A percentile compares a stretch with the other conserved stretches of the same genome.
Evolutionary conservation across 768 basidiomycete species (phyloP).

Genomic region (Lyophyllum atratum): DNA sequence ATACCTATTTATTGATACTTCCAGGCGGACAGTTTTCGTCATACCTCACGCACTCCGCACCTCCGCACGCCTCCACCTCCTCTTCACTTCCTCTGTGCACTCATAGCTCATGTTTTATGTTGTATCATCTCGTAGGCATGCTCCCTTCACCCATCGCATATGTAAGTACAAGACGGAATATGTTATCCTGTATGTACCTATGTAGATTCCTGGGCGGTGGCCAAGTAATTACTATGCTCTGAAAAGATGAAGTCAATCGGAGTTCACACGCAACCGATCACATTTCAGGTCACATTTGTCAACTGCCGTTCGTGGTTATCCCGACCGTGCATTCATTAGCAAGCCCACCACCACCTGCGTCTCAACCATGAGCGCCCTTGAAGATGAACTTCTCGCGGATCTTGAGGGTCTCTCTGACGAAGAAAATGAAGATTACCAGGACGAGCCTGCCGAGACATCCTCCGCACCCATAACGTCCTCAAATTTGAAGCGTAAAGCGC

Average conservation of each 20-base stretch:
- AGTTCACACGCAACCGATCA: neutral
- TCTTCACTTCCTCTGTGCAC: neutral
- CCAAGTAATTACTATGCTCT: neutral
- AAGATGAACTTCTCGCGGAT: slow-evolving; percentile 91
- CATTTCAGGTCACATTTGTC: no score
- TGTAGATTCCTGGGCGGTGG: neutral
- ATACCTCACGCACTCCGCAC: neutral
- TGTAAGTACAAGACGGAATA: no score
- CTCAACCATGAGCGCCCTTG: slow-evolving; percentile 71
- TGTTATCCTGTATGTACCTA: neutral
- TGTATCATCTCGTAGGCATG: no score
- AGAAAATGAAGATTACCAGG: slow-evolving; percentile 48
- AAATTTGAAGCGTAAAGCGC: slow-evolving; percentile 67
- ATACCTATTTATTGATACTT: slow-evolving; percentile 13
- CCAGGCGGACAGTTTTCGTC: slow-evolving; percentile 4
- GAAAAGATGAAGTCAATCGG: neutral
- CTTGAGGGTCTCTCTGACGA: slow-evolving; percentile 84
- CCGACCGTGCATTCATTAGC: neutral
- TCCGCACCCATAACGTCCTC: slow-evolving; percentile 23
- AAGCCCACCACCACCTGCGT: neutral
- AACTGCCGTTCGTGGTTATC: no score
- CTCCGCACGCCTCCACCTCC: neutral
- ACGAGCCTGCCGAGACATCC: slow-evolving; percentile 23
- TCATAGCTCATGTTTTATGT: no score
- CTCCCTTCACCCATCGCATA: no score